These are phyloP conservation scores for Aeschynomene evenia DNA, from an alignment of 306 rosid species.

Conservation along the genomic window DNA sequence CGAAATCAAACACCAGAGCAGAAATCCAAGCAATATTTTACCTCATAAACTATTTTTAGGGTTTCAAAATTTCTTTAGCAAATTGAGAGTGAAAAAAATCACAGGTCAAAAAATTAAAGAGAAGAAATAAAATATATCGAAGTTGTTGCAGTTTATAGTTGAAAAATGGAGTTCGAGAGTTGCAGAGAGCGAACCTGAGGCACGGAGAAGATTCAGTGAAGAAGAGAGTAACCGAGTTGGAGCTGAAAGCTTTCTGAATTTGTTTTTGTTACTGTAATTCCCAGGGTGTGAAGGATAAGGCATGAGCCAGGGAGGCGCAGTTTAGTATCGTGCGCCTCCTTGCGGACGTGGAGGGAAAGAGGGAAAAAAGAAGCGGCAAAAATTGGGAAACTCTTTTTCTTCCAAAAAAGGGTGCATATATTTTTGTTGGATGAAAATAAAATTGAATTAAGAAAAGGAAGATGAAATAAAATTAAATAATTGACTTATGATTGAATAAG, in stretches of 20 bases:
- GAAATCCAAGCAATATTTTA: background rate
- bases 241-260: slow-evolving; percentile 8
- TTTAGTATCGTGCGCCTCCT: background rate
- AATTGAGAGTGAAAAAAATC: background rate
- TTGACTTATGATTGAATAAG: no score
- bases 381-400: background rate
- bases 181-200: slow-evolving; percentile 12
- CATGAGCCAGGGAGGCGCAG: slow-evolving; percentile 10
- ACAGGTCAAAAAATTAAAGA: background rate
- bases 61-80: slow-evolving; percentile 13
- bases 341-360: slow-evolving; percentile 20
- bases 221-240: background rate
- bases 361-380: slow-evolving; percentile 35
- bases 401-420: background rate
- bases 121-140: background rate
- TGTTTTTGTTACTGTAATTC: background rate
- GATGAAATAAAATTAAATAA: no score
- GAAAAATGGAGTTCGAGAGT: background rate
- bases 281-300: slow-evolving; percentile 38
- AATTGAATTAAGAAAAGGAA: no score
- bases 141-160: background rate
- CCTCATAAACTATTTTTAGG: slow-evolving; percentile 22
- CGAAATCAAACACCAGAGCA: background rate
- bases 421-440: no score
- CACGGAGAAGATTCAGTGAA: slow-evolving; percentile 4